Evolutionary conservation across 345 rosid genomes (phyloP), one percentile per base, ranked within the genome.

Genomic region (Bretschneidera sinensis): DNA sequence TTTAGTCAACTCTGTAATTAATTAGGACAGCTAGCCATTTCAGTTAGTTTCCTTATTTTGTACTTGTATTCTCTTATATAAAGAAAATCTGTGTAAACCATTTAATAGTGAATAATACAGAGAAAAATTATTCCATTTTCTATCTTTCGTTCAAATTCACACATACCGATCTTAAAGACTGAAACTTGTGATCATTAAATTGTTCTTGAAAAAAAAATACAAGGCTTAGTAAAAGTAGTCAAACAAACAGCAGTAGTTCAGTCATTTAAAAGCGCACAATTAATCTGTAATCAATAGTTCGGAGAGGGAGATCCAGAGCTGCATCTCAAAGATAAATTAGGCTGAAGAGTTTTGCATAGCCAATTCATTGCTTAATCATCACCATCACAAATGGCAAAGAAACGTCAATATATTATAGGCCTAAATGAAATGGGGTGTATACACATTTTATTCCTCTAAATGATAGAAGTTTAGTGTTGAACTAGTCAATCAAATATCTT

Each of bases 371-470:
- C 11, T 39, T 39, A 4, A 39, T 39, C 45, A 39, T 39, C 45
- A 39, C 15, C 16, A 39, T 39, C 1, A 39, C 11, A 11, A 39
- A 11, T 39, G 11, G 8, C 45, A 39, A 39, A 39, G 2, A 39
- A 39, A 14, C 4, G 16, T 4, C 45, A 39, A 28, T 2, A n/a
- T n/a, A n/a, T n/a, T 3, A 28, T 28, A 28, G 33, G 8, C 33
- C 33, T 28, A 3, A 28, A 28, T 28, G 33, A 28, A 3, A 28
- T 8, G 33, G 8, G 33, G 61, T 9, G 17, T 45, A 11, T n/a
- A 48, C 43, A 25, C 54, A 48, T 60, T 57, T 57, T 15, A 19
- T 56, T 33, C n/a, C 60, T 31, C 45, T 24, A 23, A 10, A 52
- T 22, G 28, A 52, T 52, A 15, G 1, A 31, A 60, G 47, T 49